Evolutionary conservation across 208 protist species (phyloP), one percentile per base, ranked within the genome.

Genomic region (Trypanosoma platydactyli): DNA sequence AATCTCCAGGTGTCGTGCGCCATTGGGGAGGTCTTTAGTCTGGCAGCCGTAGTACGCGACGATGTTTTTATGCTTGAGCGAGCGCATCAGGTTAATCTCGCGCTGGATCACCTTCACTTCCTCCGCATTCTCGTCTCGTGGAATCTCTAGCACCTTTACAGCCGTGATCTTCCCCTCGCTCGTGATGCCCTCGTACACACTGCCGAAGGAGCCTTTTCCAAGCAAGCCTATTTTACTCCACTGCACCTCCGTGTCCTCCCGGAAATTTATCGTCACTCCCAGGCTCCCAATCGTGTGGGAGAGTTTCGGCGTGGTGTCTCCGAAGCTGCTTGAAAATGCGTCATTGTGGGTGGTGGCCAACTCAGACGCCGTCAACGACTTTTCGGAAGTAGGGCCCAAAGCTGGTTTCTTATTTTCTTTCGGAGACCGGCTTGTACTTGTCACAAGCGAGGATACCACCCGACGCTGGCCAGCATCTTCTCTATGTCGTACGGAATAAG

Each of bases 1-100:
- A 16, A 97, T 94, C 71, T 97, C 88, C 75, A 97, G 83, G 73
- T 88, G 79, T 49, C 71, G 69, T 24, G 48, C 52, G 0, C 85
- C 85, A 29, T 64, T 79, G 40, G 74, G 53, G 20, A 68, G 61
- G 44, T 55, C 38, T 40, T 79, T 87, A 3, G 76, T 92, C 75
- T 95, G 88, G 53, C 88, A 94, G 25, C 91, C 91, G 76, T 92
- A 95, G 80, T 94, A 94, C 30, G 81, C 77, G 15, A 97, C 88
- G 51, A 97, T 97, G 68, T 97, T 87, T 29, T 76, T 71, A 62
- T 97, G 92, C 71, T 83, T 80, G 25, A 97, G 68, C 13, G 67
- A 79, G 18, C 86, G 71, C 89, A 97, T 93, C 9, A 97, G 68
- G 59, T 95, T 93, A 58, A 96, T 91, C 69, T 96, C 91, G 29